Conservation (phyloP, 2,329 filamentous ascomycete genomes). For the Hypoxylon sp. region DNA sequence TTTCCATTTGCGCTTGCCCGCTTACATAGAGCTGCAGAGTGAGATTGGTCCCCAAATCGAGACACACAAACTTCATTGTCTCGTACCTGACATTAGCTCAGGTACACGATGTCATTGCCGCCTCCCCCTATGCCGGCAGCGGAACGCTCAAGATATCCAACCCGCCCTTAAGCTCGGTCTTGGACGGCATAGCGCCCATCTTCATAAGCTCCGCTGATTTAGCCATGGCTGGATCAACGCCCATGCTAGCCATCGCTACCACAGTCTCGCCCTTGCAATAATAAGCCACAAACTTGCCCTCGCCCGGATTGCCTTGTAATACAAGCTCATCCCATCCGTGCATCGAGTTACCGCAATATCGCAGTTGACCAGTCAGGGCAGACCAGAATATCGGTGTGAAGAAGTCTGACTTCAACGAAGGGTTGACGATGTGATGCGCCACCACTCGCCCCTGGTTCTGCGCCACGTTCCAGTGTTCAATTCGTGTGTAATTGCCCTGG, state of each 20-base stretch:
- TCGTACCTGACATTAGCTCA: slow-evolving; percentile 22
- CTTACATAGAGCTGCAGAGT: slow-evolving; percentile 15
- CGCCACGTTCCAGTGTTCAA: slow-evolving; percentile 99
- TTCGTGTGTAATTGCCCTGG: slow-evolving; percentile 78
- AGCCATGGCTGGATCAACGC: slow-evolving; percentile 85
- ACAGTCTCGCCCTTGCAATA: slow-evolving; percentile 89
- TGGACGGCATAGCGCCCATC: slow-evolving; percentile 82
- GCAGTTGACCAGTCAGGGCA: slow-evolving; percentile 86
- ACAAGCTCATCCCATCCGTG: slow-evolving; percentile 90
- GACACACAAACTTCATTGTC: slow-evolving; percentile 7
- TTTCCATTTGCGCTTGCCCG: slow-evolving; percentile 10
- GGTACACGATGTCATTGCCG: slow-evolving; percentile 7
- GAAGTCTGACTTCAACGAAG: slow-evolving; percentile 70
- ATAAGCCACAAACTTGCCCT: slow-evolving; percentile 88
- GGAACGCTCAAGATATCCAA: slow-evolving; percentile 60
- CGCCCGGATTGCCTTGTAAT: slow-evolving; percentile 79
- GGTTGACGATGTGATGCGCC: slow-evolving; percentile 80
- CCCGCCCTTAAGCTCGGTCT: slow-evolving; percentile 79
- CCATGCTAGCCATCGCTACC: slow-evolving; percentile 92
- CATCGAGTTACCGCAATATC: slow-evolving; percentile 91
- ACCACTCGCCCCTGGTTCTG: slow-evolving; percentile 90
- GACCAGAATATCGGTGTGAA: slow-evolving; percentile 99
- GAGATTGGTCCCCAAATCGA: too few relatives aligned
- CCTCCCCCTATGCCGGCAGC: slow-evolving; percentile 42
- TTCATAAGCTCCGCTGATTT: slow-evolving; percentile 90